phyloP scores from a whole-genome alignment of 257 asterid genomes.

The Plantago elongata region DNA sequence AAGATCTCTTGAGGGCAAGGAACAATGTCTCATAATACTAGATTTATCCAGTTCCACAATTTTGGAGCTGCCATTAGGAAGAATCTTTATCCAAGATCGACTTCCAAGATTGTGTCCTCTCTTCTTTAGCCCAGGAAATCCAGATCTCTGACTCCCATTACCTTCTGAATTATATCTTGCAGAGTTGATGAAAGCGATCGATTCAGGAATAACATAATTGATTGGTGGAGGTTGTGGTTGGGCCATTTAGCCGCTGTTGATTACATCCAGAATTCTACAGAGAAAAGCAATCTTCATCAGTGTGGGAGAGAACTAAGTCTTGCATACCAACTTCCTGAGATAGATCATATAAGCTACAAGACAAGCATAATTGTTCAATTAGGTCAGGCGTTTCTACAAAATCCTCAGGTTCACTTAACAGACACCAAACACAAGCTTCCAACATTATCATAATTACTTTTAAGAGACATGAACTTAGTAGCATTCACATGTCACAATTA shows the following conservation, averaged over 20 bases:
- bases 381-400: no score
- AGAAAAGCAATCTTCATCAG: slow-evolving; percentile 35
- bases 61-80: slow-evolving; percentile 65
- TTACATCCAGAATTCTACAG: slow-evolving; percentile 17
- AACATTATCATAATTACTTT: neutral
- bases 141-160: slow-evolving; percentile 34
- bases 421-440: neutral
- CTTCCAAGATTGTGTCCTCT: slow-evolving; percentile 80
- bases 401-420: no score
- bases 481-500: neutral
- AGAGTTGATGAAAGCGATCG: slow-evolving; percentile 27
- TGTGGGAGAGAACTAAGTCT: neutral
- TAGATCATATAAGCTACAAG: no score
- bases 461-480: neutral
- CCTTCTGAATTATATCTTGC: slow-evolving; percentile 34
- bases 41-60: slow-evolving; percentile 78
- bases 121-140: slow-evolving; percentile 71
- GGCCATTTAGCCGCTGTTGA: slow-evolving; percentile 45
- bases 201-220: slow-evolving; percentile 31
- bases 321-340: no score
- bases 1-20: slow-evolving; percentile 95
- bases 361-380: no score
- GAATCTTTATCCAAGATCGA: slow-evolving; percentile 94
- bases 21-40: slow-evolving; percentile 83
- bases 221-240: slow-evolving; percentile 39